These are phyloP conservation scores for Vitis rotundifolia DNA, from an alignment of 164 flowering plant genomes.

Conservation along the genomic window DNA sequence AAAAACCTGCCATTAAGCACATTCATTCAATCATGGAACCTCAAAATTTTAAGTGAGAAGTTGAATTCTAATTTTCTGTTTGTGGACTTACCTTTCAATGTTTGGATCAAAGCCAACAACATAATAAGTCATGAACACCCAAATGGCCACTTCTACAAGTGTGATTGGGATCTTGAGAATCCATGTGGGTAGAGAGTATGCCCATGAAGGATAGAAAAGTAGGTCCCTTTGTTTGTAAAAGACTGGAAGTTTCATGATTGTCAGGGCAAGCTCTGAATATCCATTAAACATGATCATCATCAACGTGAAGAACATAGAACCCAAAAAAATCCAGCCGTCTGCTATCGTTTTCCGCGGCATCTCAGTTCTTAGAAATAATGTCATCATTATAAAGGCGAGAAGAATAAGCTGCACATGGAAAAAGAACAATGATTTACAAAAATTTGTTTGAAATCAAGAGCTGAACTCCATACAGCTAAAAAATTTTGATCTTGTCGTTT, in stretches of 20 bases:
- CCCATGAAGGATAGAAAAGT: slow-evolving; percentile 83
- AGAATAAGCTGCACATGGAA: slow-evolving; percentile 30
- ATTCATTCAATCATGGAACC: no score
- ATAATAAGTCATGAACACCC: slow-evolving; percentile 50
- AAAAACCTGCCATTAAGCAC: slow-evolving; percentile 40
- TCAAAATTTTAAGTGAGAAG: no score
- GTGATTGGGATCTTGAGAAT: slow-evolving; percentile 57
- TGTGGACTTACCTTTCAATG: no score
- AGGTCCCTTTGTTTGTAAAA: slow-evolving; percentile 87
- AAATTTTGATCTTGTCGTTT: no score
- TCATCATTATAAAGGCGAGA: slow-evolving; percentile 35
- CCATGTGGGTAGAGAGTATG: slow-evolving; percentile 76
- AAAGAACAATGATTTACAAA: background rate
- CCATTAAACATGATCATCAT: slow-evolving; percentile 52
- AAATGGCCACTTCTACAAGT: slow-evolving; percentile 40
- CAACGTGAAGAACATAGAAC: slow-evolving; percentile 50
- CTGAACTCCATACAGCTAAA: no score
- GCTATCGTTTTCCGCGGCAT: slow-evolving; percentile 31
- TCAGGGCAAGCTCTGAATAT: slow-evolving; percentile 51
- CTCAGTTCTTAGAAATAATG: slow-evolving; percentile 41
- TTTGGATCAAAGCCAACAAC: slow-evolving; percentile 61
- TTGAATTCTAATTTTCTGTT: no score
- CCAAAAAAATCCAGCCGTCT: slow-evolving; percentile 49
- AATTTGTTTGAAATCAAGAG: background rate
- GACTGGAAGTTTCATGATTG: slow-evolving; percentile 61